Conservation (phyloP, 225 moss, liverwort and hornwort genomes). For the Straminergon stramineum region DNA sequence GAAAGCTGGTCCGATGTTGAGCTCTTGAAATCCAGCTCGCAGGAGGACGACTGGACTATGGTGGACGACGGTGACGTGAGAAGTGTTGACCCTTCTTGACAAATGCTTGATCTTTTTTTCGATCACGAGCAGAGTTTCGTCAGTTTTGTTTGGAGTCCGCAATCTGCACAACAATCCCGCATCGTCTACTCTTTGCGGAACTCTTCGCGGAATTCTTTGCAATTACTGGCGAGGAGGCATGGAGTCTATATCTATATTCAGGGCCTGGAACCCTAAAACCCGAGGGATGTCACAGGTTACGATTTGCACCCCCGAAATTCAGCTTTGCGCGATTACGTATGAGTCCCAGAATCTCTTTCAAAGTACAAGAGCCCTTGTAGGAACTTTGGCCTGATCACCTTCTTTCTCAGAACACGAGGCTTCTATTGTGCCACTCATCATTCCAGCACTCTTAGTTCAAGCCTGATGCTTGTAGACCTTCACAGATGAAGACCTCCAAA, state of each 20-base stretch:
- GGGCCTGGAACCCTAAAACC: not conserved
- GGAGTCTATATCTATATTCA: too few species aligned
- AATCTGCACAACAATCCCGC: not conserved
- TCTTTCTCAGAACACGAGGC: not conserved
- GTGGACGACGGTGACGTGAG: not conserved
- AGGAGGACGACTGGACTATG: constrained; percentile 5
- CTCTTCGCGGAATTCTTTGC: too few species aligned
- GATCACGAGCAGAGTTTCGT: not conserved
- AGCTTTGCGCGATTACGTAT: too few species aligned
- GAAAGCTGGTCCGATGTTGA: constrained; percentile 16
- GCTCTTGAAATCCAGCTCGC: not conserved
- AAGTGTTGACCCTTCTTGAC: not conserved
- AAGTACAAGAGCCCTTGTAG: too few species aligned
- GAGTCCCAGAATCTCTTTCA: too few species aligned
- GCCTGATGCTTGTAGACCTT: not conserved
- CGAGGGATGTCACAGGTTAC: too few species aligned
- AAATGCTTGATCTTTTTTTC: not conserved
- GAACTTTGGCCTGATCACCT: not conserved
- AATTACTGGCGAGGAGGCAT: too few species aligned
- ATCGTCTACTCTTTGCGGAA: not conserved
- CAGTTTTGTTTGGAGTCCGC: not conserved
- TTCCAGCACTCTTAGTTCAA: not conserved
- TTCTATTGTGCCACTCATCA: not conserved
- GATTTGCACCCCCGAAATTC: too few species aligned
- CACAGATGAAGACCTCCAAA: not conserved